These are phyloP conservation scores for Gaeumannomyces tritici DNA, from an alignment of 2,329 filamentous ascomycete species.

Conservation along the genomic window DNA sequence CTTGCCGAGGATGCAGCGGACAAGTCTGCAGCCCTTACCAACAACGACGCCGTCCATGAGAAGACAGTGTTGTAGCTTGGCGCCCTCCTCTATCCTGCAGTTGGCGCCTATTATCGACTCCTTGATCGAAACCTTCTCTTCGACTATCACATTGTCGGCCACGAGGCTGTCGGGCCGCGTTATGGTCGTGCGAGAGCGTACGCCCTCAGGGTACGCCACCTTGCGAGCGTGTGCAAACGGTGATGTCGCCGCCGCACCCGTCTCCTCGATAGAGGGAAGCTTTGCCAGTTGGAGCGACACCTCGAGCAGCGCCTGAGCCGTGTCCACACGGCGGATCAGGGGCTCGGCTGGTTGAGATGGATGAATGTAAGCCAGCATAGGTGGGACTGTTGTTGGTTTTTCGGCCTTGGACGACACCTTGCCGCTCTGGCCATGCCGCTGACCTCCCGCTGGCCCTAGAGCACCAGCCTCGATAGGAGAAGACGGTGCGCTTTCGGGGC, in stretches of 20 bases:
- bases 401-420: slow-evolving; percentile 13
- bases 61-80: slow-evolving; percentile 75
- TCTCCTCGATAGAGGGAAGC: slow-evolving; percentile 60
- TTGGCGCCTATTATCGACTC: slow-evolving; percentile 81
- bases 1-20: slow-evolving; percentile 77
- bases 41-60: slow-evolving; percentile 88
- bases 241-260: slow-evolving; percentile 46
- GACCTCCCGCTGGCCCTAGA: neutral
- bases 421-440: neutral
- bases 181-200: slow-evolving; percentile 73
- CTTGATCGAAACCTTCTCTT: slow-evolving; percentile 86
- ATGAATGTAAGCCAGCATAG: slow-evolving; percentile 76
- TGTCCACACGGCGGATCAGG: slow-evolving; percentile 82
- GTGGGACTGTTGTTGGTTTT: slow-evolving; percentile 39
- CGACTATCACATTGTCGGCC: slow-evolving; percentile 79
- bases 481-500: neutral
- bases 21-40: slow-evolving; percentile 75
- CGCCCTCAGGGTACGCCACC: slow-evolving; percentile 71
- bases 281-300: slow-evolving; percentile 83
- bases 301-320: slow-evolving; percentile 67
- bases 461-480: neutral
- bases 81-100: slow-evolving; percentile 79
- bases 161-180: slow-evolving; percentile 74
- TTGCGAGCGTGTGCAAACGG: slow-evolving; percentile 73
- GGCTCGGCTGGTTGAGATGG: slow-evolving; percentile 44